Percentiles rank a stretch among this genome's conserved stretches.
phyloP scores from a whole-genome alignment of 495 filamentous ascomycete genomes.

The Podospora australis region DNA sequence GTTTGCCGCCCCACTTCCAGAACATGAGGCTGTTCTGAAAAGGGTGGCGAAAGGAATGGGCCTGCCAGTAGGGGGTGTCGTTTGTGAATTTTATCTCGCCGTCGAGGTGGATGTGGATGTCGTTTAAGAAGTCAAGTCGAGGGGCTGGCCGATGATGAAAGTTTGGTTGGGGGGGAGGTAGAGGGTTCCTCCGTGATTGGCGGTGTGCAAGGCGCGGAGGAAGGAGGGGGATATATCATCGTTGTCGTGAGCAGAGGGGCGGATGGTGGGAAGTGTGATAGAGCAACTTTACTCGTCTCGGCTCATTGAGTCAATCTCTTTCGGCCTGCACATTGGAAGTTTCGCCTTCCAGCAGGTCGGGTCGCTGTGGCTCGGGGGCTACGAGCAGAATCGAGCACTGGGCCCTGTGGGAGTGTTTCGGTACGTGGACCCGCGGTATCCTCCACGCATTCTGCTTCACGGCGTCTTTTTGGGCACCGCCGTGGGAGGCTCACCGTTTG shows the following conservation, averaged over 20 bases:
- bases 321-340: slow-evolving; percentile 46
- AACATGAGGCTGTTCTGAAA: slow-evolving; percentile 58
- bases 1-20: slow-evolving; percentile 53
- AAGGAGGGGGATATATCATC: too few species aligned
- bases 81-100: slow-evolving; percentile 56
- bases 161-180: slow-evolving; percentile 44
- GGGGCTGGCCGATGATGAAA: slow-evolving; percentile 50
- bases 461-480: slow-evolving; percentile 36
- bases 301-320: slow-evolving; percentile 37
- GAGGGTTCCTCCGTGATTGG: slow-evolving; percentile 19
- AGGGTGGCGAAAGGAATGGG: slow-evolving; percentile 47
- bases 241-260: too few species aligned
- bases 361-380: slow-evolving; percentile 42
- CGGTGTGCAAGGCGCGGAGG: too few species aligned
- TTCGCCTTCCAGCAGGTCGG: slow-evolving; percentile 23
- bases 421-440: slow-evolving; percentile 8
- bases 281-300: too few species aligned
- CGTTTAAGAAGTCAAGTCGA: slow-evolving; percentile 52
- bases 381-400: slow-evolving; percentile 29
- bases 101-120: slow-evolving; percentile 52
- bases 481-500: slow-evolving; percentile 31
- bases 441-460: slow-evolving; percentile 17
- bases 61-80: slow-evolving; percentile 53
- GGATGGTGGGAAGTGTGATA: too few species aligned
- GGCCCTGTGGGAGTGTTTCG: slow-evolving; percentile 13